A percentile compares a stretch with the other conserved stretches of the same genome.
These are phyloP conservation scores for Metrosideros polymorpha DNA, from an alignment of 441 rosid species.

Conservation along the genomic window DNA sequence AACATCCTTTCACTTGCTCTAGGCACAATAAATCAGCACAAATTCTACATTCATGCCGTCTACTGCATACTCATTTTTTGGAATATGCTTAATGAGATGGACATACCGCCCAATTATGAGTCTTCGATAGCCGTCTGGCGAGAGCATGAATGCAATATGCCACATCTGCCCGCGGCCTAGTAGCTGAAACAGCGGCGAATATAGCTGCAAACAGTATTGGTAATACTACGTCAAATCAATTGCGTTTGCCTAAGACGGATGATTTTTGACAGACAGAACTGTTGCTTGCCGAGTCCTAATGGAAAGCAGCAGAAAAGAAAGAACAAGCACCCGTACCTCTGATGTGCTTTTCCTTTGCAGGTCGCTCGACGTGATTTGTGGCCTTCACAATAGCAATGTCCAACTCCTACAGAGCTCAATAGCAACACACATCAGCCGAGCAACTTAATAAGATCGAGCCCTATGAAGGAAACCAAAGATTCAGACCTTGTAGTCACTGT, in stretches of 20 bases:
- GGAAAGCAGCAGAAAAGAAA: background rate
- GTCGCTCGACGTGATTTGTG: conserved; percentile 86
- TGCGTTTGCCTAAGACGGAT: background rate
- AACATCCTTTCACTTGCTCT: background rate
- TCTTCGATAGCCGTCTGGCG: conserved; percentile 71
- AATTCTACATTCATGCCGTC: background rate
- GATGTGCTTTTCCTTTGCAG: conserved; percentile 81
- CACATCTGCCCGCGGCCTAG: conserved; percentile 97
- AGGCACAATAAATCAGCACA: background rate
- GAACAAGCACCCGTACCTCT: conserved; percentile 38
- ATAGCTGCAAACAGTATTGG: conserved; percentile 49
- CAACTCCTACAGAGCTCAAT: conserved; percentile 46
- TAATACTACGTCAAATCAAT: conserved; percentile 1
- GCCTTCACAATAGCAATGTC: conserved; percentile 91
- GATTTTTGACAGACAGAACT: background rate
- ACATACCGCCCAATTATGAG: conserved; percentile 96
- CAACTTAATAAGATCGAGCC: background rate
- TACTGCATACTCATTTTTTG: background rate
- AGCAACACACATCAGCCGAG: background rate
- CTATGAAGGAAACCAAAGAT: background rate
- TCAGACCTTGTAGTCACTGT: conserved; percentile 82
- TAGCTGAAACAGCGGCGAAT: conserved; percentile 86
- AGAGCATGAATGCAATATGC: conserved; percentile 94
- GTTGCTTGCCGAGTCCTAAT: background rate
- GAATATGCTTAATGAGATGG: background rate